Evolutionary conservation across 225 moss, liverwort and hornwort species (phyloP), one percentile per base, ranked within the genome.

Genomic region (Rhytidiadelphus loreus): DNA sequence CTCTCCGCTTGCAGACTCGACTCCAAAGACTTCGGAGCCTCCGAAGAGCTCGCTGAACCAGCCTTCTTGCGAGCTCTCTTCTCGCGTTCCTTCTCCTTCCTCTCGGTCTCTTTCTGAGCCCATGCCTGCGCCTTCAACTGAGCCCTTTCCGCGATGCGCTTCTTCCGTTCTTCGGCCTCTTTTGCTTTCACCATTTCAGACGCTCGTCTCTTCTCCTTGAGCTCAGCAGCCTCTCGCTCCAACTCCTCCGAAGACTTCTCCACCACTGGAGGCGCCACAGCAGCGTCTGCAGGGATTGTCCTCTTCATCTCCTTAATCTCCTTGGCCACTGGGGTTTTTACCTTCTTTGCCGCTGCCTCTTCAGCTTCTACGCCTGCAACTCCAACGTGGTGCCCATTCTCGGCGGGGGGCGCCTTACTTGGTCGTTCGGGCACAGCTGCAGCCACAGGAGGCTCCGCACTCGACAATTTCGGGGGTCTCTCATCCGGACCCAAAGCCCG

Each of bases 131-230:
- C 93, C 86, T 97, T 97, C 23, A 88, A 91, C 89, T 96, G 95
- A 30, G 91, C 86, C 91, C 94, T 93, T 63, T 95, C 95, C 26
- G 95, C 95, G 11, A 86, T 77, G 52, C 95, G 95, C 84, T 58
- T 93, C 93, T 97, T 97, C 68, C 96, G 95, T 79, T 96, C 96
- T 60, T 96, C 95, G 23, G 97, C 96, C 90, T 94, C 95, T 81
- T 92, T 96, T 4, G 97, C 97, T 88, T 97, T 97, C 6, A 92
- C 89, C 96, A 96, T 97, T 89, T 97, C 95, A 12, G 91, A 79
- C 15, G 90, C 88, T 80, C 97, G 91, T 80, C 95, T 89, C 83
- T 94, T 93, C 86, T 96, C 93, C 85, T 96, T 97, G 33, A 90
- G 65, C 70, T 95, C 93, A 60, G 91, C 92, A 24, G 93, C 93